phyloP scores from a whole-genome alignment of 108 stramenopile genomes.

The Nannochloropsis gaditana region DNA sequence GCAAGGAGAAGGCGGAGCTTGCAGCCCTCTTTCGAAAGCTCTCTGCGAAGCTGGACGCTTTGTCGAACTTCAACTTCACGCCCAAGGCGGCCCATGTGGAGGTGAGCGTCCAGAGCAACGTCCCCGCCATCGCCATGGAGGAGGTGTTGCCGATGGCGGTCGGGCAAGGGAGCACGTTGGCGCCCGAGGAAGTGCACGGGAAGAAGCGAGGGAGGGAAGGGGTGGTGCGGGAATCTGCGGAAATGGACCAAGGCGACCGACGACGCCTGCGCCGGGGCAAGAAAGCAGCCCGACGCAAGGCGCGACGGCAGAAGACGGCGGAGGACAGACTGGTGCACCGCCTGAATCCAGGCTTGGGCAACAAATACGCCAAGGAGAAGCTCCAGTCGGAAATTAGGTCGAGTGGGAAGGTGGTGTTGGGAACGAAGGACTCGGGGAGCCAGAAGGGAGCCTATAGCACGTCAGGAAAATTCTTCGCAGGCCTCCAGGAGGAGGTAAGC shows the following conservation, averaged over 20 bases:
- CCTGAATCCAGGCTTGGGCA: constrained; percentile 79
- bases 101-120: constrained; percentile 60
- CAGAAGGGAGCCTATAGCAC: constrained; percentile 67
- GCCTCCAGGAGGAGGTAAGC: constrained; percentile 71
- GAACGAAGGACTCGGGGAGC: constrained; percentile 54
- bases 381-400: constrained; percentile 72
- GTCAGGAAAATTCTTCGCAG: constrained; percentile 79
- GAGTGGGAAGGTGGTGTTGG: constrained; percentile 67
- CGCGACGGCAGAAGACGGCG: constrained; percentile 69
- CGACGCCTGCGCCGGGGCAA: constrained; percentile 75
- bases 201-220: constrained; percentile 76
- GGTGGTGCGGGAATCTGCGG: constrained; percentile 72
- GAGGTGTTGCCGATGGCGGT: constrained; percentile 88
- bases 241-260: constrained; percentile 80
- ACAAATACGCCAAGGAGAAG: constrained; percentile 89
- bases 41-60: constrained; percentile 84
- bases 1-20: constrained; percentile 75
- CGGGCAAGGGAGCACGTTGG: constrained; percentile 72
- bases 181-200: constrained; percentile 88
- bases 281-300: constrained; percentile 81
- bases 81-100: constrained; percentile 86
- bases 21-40: constrained; percentile 70
- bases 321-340: constrained; percentile 80
- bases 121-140: constrained; percentile 93
- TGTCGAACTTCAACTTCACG: constrained; percentile 96